Base-by-base conservation (phyloP, 2,329 filamentous ascomycete species). In the Neoarthrinium moseri region DNA sequence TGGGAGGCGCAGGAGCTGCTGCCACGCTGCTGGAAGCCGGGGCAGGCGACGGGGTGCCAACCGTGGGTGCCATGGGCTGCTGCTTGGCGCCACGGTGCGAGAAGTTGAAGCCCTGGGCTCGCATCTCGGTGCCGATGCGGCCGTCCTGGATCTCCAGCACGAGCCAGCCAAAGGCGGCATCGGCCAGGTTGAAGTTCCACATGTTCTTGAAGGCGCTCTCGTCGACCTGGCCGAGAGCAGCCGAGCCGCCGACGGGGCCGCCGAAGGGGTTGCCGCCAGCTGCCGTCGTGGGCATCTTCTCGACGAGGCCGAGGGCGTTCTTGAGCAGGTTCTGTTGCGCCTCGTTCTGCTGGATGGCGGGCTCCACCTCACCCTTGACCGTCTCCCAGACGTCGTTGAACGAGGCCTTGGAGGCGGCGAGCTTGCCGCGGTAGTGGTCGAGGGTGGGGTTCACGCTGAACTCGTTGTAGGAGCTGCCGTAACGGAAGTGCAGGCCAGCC, bases 361-460 rank as follows among this genome's bases (percentile, higher is more conserved):
- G 88, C 72, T 96, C 90, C 12, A 99, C 94, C 67, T 99, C 94
- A 40, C 84, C 80, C 72, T 95, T 96, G 59, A 99, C 94, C 1
- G 94, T 99, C 68, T 99, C 94, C 94, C 94, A 99, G 6, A 99
- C 94, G 67, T 99, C 94, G 65, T 95, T 96, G 75, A 99, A 99
- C 0, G 94, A 97, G 2, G 94, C 92, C 71, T 96, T 97, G 40
- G 92, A 97, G 11, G 94, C 94, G 42, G 94, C 92, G 45, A 99
- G 84, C 78, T 99, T 99, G 64, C 94, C 95, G 49, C 95, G 90
- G 70, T 99, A 99, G 71, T 99, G 94, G 60, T 99, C 94, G 45
- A 99, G 77, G 0, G 92, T 96, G 3, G 94, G 95, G 67, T 99
- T 99, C 63, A 99, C 94, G 54, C 91, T 96, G 72, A 99, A 99